phyloP scores from a whole-genome alignment of 1,284 basidiomycete genomes.

The Chiua sp. region DNA sequence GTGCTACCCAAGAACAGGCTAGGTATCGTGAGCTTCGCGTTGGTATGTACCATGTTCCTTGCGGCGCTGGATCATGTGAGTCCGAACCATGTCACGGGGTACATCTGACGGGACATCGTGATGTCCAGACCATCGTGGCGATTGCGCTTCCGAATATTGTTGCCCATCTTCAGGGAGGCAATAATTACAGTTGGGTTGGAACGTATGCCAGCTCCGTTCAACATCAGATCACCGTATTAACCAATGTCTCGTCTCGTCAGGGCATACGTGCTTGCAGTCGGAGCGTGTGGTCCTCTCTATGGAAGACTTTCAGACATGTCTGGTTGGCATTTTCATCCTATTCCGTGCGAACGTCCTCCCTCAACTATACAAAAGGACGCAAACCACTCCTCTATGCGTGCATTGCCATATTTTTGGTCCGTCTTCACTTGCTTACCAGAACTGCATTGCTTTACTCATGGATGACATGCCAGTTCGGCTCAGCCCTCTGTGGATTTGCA shows the following conservation, averaged over 20 bases:
- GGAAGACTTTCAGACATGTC: conserved; percentile 76
- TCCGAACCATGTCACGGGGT: background rate
- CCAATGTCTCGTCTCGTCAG: conserved; percentile 38
- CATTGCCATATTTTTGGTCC: conserved; percentile 75
- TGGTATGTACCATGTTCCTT: conserved; percentile 62
- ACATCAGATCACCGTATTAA: background rate
- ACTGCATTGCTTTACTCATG: background rate
- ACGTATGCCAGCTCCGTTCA: conserved; percentile 46
- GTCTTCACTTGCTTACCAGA: conserved; percentile 12
- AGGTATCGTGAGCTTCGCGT: conserved; percentile 55
- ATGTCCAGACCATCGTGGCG: conserved; percentile 68
- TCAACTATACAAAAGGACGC: conserved; percentile 49
- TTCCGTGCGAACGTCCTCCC: conserved; percentile 57
- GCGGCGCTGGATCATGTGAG: conserved; percentile 61
- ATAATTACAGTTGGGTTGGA: conserved; percentile 77
- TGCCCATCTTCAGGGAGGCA: conserved; percentile 67
- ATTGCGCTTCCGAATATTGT: conserved; percentile 84
- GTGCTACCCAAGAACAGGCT: conserved; percentile 53
- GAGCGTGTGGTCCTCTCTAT: conserved; percentile 72
- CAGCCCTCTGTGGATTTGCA: conserved; percentile 83
- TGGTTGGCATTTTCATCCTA: conserved; percentile 25
- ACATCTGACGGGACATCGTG: background rate
- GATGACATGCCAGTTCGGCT: conserved; percentile 60
- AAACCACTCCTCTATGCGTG: conserved; percentile 76
- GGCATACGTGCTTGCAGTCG: conserved; percentile 75